phyloP scores from a whole-genome alignment of 495 filamentous ascomycete genomes.

The Trichoderma erinaceum region DNA sequence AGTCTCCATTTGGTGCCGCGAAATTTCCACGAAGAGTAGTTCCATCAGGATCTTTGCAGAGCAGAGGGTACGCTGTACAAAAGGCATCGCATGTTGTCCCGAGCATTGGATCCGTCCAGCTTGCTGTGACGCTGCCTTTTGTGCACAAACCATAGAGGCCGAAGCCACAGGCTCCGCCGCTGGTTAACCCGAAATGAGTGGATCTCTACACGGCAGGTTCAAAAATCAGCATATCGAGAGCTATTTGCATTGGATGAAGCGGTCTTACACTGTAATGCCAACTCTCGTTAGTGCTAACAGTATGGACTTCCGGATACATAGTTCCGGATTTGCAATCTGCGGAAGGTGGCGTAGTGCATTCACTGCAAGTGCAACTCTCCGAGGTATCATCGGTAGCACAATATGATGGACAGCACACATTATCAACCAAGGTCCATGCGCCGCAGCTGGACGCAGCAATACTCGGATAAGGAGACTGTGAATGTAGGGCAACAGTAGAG shows the following conservation, averaged over 20 bases:
- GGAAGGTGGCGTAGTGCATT: not conserved
- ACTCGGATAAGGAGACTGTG: conserved; percentile 5
- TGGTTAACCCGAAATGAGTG: not conserved
- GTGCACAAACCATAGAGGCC: conserved; percentile 4
- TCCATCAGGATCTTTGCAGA: not conserved
- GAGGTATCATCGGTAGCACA: not conserved
- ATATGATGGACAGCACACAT: conserved; percentile 5
- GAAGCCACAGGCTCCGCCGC: conserved; percentile 7
- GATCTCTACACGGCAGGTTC: not conserved
- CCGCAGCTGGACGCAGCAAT: conserved; percentile 2
- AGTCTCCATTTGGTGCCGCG: conserved; percentile 6
- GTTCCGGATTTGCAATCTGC: conserved; percentile 9
- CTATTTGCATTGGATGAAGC: not conserved
- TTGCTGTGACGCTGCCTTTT: not conserved
- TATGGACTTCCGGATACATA: conserved; percentile 1
- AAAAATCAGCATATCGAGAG: not conserved
- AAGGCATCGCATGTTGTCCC: not conserved
- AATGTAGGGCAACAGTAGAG: not conserved
- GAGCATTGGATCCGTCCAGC: conserved; percentile 9
- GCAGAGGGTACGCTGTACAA: not conserved
- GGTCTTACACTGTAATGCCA: conserved; percentile 1
- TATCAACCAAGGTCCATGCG: conserved; percentile 1
- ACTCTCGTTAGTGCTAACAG: not conserved
- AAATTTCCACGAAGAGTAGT: conserved; percentile 7
- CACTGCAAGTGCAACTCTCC: not conserved